Evolutionary conservation across 768 basidiomycete species (phyloP).

Genomic region (Lactifluus subvellereus): DNA sequence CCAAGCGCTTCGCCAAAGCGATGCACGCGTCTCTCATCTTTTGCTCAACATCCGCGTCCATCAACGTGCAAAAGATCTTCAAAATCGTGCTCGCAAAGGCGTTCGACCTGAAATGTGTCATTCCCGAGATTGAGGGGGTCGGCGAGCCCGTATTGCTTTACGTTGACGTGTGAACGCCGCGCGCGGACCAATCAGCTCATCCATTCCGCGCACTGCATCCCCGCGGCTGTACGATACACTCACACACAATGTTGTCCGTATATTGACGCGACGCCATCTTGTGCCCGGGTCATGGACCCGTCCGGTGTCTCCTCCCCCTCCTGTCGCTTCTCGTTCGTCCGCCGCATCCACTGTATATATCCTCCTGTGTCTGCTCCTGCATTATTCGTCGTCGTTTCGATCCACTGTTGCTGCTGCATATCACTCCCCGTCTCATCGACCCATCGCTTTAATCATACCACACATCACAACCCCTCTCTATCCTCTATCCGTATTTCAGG

Average conservation of each 20-base stretch:
- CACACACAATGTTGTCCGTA: slow-evolving; percentile 8
- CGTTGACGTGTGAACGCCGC: slow-evolving; percentile 59
- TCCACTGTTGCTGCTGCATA: slow-evolving; percentile 25
- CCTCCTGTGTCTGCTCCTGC: slow-evolving; percentile 12
- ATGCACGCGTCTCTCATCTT: slow-evolving; percentile 99
- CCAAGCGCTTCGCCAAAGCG: slow-evolving; percentile 95
- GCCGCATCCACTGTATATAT: slow-evolving; percentile 16
- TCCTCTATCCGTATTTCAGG: slow-evolving; percentile 18
- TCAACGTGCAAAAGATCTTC: slow-evolving; percentile 99
- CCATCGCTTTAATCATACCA: slow-evolving; percentile 21
- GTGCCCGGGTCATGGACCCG: neutral
- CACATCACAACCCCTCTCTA: slow-evolving; percentile 11
- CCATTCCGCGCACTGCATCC: neutral
- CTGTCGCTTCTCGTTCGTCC: neutral
- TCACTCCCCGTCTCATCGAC: slow-evolving; percentile 20
- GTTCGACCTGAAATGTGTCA: slow-evolving; percentile 97
- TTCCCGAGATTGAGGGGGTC: slow-evolving; percentile 94
- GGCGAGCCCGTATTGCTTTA: slow-evolving; percentile 95
- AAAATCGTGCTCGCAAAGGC: slow-evolving; percentile 97
- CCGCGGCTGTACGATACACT: slow-evolving; percentile 15
- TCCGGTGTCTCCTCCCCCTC: neutral
- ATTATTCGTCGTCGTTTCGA: slow-evolving; percentile 19
- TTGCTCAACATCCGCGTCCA: slow-evolving; percentile 97
- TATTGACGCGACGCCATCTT: slow-evolving; percentile 6
- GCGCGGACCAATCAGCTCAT: neutral